Percentiles rank a stretch among this genome's conserved stretches.
Evolutionary conservation across 129 eudicot genomes (phyloP).

Genomic region (Calendula officinalis): DNA sequence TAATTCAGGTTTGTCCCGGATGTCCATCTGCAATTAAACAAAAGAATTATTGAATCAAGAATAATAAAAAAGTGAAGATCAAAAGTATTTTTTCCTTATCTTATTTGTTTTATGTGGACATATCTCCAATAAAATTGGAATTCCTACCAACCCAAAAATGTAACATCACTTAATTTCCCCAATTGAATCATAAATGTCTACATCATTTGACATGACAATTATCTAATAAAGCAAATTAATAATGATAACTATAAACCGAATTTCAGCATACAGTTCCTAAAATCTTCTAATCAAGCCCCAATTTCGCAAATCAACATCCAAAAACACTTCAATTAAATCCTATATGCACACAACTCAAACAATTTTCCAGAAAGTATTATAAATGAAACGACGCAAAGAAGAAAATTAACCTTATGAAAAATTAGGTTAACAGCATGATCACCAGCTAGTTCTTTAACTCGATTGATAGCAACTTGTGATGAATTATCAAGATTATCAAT

Average conservation of each 20-base stretch:
- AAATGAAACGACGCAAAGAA: neutral
- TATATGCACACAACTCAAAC: neutral
- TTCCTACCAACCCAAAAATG: slow-evolving; percentile 31
- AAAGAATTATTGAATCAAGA: neutral
- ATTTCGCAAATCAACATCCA: slow-evolving; percentile 7
- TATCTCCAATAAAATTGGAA: slow-evolving; percentile 15
- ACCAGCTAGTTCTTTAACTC: slow-evolving; percentile 73
- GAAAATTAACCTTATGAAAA: slow-evolving; percentile 59
- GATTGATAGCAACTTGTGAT: slow-evolving; percentile 50
- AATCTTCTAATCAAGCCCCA: neutral
- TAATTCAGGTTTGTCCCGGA: slow-evolving; percentile 76
- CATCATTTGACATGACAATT: slow-evolving; percentile 28
- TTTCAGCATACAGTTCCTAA: neutral
- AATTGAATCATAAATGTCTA: slow-evolving; percentile 20
- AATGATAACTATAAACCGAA: neutral
- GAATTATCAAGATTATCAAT: slow-evolving; percentile 83
- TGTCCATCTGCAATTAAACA: slow-evolving; percentile 62
- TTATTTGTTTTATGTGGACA: slow-evolving; percentile 8
- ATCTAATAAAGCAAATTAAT: neutral
- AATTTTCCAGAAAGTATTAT: neutral
- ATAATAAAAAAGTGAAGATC: neutral
- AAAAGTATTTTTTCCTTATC: neutral
- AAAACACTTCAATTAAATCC: neutral
- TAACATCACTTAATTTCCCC: slow-evolving; percentile 24
- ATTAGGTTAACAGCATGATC: slow-evolving; percentile 51